Evolutionary conservation across 176 grass and related monocot genomes (phyloP), one percentile per base, ranked within the genome.

Genomic region (Cenchrus americanus): DNA sequence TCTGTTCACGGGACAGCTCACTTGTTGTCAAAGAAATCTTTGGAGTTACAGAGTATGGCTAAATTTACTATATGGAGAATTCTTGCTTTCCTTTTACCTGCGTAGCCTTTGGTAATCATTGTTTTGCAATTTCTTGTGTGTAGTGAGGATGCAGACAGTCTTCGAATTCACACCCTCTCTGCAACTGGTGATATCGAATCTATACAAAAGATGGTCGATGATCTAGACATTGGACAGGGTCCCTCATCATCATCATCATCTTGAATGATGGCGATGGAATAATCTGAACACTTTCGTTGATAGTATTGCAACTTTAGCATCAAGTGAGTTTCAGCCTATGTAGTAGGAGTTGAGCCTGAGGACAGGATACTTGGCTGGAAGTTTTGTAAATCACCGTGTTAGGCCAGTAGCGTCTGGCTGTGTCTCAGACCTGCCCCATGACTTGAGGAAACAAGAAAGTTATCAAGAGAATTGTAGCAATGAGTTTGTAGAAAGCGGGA

Each of bases 11-110:
- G 26, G 89, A 92, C 73, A 85, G 86, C 88, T 96, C 93, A 27
- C 83, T 99, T 62, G 89, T 94, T 64, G 77, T 94, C 78, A 99
- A 99, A 77, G 96, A 99, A 82, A 96, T 96, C 68, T 99, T 96
- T 79, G 93, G 96, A 74, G 96, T 96, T 75, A 96, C 91, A 89
- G 96, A 99, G 96, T 99, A 99, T 58, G 89, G 24, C 32, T 49
- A 30, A 80, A 21, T 85, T 32, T 24, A 43, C 24, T 24, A 37
- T 63, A 75, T 24, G 54, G 47, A 30, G 41, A 22, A 66, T 85
- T 26, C 43, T 89, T 70, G 5, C 19, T 55, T 61, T 41, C 73
- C 73, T 83, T 59, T 50, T 59, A 75, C 10, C 64, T 57, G 50
- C 66, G 46, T 41, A 57, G 8, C 34, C 12, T 27, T 73, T 77